Conservation (phyloP, 2,329 filamentous ascomycete genomes). For the Pestalotiopsis sp. region DNA sequence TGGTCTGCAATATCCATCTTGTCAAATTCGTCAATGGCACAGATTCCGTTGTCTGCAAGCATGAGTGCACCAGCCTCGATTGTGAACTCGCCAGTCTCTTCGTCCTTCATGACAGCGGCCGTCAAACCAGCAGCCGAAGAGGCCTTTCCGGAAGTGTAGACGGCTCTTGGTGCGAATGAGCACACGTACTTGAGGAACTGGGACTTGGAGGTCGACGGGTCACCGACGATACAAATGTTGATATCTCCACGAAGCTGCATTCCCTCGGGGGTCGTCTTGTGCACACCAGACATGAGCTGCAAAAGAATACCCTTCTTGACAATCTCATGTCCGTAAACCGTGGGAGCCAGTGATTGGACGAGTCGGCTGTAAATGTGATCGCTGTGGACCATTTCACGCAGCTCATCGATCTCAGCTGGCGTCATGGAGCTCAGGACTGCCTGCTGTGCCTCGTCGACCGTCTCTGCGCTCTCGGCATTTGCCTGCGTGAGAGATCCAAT, state of each 20-base stretch:
- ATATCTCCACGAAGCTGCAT: slow-evolving; percentile 97
- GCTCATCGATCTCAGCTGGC: slow-evolving; percentile 83
- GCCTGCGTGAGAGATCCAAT: slow-evolving; percentile 80
- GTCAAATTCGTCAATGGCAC: slow-evolving; percentile 98
- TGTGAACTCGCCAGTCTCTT: slow-evolving; percentile 97
- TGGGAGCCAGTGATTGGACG: slow-evolving; percentile 92
- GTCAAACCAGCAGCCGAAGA: slow-evolving; percentile 97
- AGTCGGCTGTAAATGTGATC: slow-evolving; percentile 93
- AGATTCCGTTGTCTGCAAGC: slow-evolving; percentile 96
- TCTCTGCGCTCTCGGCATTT: slow-evolving; percentile 67
- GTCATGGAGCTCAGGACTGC: slow-evolving; percentile 87
- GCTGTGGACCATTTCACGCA: slow-evolving; percentile 91
- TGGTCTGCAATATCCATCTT: slow-evolving; percentile 99
- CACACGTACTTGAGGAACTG: slow-evolving; percentile 99
- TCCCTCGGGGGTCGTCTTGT: slow-evolving; percentile 88
- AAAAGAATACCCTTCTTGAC: slow-evolving; percentile 96
- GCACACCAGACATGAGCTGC: slow-evolving; percentile 94
- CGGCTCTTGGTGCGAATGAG: slow-evolving; percentile 92
- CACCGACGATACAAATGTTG: slow-evolving; percentile 97
- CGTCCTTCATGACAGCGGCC: slow-evolving; percentile 94
- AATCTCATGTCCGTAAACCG: slow-evolving; percentile 95
- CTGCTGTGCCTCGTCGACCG: slow-evolving; percentile 84
- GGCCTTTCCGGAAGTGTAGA: slow-evolving; percentile 97
- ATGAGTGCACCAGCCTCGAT: slow-evolving; percentile 98
- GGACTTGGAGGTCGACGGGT: slow-evolving; percentile 95